phyloP scores from a whole-genome alignment of 306 rosid species.

The Pachyrhizus erosus region DNA sequence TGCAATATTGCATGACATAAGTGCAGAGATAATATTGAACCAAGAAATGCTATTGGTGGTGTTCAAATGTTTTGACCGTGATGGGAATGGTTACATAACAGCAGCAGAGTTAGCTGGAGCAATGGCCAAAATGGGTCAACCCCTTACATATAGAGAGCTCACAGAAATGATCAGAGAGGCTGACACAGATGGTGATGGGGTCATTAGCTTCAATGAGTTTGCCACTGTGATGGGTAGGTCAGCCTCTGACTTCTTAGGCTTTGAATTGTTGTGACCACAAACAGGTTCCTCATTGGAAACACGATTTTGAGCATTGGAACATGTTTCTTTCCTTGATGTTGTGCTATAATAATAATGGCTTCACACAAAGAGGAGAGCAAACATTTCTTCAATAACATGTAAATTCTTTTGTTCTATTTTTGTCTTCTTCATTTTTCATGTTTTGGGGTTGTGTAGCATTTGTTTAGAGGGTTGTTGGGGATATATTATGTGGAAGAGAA shows the following conservation, averaged over 20 bases:
- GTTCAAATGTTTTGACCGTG: constrained; percentile 72
- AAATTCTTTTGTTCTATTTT: not conserved
- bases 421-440: not conserved
- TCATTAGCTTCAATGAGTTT: constrained; percentile 75
- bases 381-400: not conserved
- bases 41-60: constrained; percentile 62
- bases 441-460: not conserved
- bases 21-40: constrained; percentile 49
- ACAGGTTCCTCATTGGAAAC: not conserved
- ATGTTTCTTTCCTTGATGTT: constrained; percentile 14
- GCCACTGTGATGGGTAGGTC: constrained; percentile 65
- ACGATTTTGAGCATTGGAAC: not conserved
- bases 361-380: not conserved
- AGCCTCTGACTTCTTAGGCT: constrained; percentile 58
- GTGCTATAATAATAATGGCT: not conserved
- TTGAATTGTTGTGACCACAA: constrained; percentile 42
- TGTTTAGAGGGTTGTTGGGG: not conserved
- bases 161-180: constrained; percentile 77
- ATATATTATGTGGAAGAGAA: not conserved
- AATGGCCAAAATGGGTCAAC: constrained; percentile 84
- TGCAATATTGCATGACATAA: constrained; percentile 62
- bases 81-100: constrained; percentile 68
- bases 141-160: constrained; percentile 67
- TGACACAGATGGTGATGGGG: constrained; percentile 75
- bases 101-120: constrained; percentile 72